Conservation (phyloP, 331 rosid genomes). For the Malus hybrid region DNA sequence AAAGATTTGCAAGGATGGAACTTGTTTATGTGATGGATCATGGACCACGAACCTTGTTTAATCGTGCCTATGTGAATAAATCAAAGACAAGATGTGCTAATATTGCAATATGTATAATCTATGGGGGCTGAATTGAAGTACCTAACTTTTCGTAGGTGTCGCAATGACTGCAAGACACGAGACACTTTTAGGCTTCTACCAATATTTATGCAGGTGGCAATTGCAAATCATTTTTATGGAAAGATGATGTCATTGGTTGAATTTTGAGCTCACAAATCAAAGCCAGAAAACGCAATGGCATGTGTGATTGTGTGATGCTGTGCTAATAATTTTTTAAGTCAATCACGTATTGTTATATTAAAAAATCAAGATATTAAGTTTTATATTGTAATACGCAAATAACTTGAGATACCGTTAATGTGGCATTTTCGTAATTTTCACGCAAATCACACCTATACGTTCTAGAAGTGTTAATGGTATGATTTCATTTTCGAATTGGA, state of each 20-base stretch:
- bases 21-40: neutral
- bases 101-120: neutral
- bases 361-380: no score
- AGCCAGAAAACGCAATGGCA: no score
- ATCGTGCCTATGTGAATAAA: constrained; percentile 1
- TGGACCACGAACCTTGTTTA: neutral
- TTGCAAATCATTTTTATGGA: neutral
- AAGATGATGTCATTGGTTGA: neutral
- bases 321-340: no score
- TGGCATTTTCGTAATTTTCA: fast-evolving
- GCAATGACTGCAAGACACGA: constrained; percentile 12
- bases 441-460: neutral
- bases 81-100: neutral
- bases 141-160: neutral
- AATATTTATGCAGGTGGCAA: neutral
- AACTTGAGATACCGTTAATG: no score
- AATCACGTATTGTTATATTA: no score
- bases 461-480: constrained; percentile 14
- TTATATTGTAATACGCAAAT: no score
- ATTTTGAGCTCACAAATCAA: neutral
- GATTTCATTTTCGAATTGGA: neutral
- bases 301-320: no score
- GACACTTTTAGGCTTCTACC: neutral
- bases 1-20: neutral
- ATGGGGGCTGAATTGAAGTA: neutral